phyloP scores from a whole-genome alignment of 1,139 yeast species.

The Pichia sp. region DNA sequence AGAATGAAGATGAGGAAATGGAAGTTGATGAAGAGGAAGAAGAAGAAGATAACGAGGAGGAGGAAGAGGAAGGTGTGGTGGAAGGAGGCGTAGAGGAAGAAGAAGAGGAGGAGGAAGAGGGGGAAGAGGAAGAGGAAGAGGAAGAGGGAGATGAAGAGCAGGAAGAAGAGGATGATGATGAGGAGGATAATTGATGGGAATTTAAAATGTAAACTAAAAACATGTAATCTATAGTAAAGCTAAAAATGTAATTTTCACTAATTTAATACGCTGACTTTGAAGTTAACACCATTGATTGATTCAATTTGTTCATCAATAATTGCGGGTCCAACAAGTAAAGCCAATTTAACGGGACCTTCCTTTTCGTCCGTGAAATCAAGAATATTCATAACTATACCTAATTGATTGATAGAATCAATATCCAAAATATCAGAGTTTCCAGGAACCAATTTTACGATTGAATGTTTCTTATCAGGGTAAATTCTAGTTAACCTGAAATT shows the following conservation, averaged over 20 bases:
- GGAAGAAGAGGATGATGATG: constrained; percentile 1
- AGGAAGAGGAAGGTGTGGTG: constrained; percentile 4
- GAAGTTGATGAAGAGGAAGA: neutral
- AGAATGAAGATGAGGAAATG: neutral
- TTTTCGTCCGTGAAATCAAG: neutral
- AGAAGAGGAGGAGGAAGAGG: neutral
- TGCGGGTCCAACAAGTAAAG: neutral
- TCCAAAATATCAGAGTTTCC: neutral
- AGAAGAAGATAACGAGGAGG: constrained; percentile 1
- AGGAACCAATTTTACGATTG: neutral
- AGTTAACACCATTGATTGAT: too few species aligned
- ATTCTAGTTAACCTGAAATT: neutral
- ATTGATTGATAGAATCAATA: too few species aligned
- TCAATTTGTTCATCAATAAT: too few species aligned
- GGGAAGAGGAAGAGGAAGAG: constrained; percentile 2
- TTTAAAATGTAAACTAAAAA: too few species aligned
- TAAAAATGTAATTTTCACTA: too few species aligned
- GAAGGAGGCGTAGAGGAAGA: neutral
- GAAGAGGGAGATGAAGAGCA: constrained; percentile 2
- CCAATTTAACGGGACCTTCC: neutral
- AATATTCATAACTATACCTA: neutral
- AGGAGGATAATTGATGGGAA: too few species aligned
- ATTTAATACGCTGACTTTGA: too few species aligned
- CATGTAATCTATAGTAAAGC: too few species aligned
- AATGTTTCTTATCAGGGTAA: neutral